A percentile compares a stretch with the other conserved stretches of the same genome.
Conservation (phyloP, 2,329 filamentous ascomycete genomes). For the Penicillium sp. region DNA sequence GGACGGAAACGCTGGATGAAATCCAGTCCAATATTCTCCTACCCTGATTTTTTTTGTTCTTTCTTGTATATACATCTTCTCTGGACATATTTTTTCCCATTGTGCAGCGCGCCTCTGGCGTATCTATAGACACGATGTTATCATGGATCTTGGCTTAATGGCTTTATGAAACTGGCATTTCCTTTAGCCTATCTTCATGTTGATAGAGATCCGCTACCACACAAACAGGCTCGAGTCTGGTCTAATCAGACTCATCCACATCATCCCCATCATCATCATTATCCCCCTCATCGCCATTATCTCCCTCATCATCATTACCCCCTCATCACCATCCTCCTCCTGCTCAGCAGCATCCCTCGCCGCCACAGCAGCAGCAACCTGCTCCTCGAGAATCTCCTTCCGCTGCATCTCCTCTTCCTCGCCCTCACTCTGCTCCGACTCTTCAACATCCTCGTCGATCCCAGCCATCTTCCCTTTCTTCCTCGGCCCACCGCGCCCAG, state of each 20-base stretch:
- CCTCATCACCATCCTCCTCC: conserved; percentile 20
- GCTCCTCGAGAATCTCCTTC: conserved; percentile 29
- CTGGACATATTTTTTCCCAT: background rate
- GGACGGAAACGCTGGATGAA: conserved; percentile 31
- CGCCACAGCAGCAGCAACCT: conserved; percentile 25
- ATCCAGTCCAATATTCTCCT: conserved; percentile 32
- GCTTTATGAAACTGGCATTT: background rate
- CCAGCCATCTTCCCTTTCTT: conserved; percentile 19
- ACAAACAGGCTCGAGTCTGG: too few relatives aligned
- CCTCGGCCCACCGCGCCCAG: background rate
- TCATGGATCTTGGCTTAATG: background rate
- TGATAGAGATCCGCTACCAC: too few relatives aligned
- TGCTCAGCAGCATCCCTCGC: conserved; percentile 25
- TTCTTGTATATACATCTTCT: background rate
- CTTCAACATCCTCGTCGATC: conserved; percentile 15
- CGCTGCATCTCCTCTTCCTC: conserved; percentile 33
- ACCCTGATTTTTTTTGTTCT: conserved; percentile 15
- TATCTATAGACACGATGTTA: background rate
- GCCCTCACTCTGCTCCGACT: conserved; percentile 24
- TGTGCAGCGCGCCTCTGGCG: background rate
- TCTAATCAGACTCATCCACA: background rate
- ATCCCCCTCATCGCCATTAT: too few relatives aligned
- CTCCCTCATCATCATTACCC: conserved; percentile 15
- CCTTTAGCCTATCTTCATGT: too few relatives aligned
- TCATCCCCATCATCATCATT: conserved; percentile 14